Evolutionary conservation across 345 rosid species (phyloP).

Genomic region (Eucalyptus paniculata): DNA sequence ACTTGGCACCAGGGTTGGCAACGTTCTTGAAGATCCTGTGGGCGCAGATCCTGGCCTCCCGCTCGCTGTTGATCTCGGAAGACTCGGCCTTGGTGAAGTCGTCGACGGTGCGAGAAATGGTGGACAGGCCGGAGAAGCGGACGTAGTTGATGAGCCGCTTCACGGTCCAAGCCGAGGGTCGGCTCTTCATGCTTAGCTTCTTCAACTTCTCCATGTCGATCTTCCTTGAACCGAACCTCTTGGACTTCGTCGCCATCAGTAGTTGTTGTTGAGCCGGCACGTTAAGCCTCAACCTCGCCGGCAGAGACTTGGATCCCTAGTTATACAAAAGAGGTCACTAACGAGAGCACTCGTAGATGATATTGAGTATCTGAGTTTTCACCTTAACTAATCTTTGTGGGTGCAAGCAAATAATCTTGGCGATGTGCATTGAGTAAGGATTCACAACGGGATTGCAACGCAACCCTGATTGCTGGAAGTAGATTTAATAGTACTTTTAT

Average conservation of each 20-base stretch:
- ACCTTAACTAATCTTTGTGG: not conserved
- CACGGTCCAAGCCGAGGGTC: conserved; percentile 35
- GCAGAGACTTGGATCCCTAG: conserved; percentile 1
- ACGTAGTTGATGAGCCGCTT: conserved; percentile 30
- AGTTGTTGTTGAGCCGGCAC: not conserved
- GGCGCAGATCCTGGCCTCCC: conserved; percentile 38
- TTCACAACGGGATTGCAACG: not conserved
- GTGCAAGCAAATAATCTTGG: not conserved
- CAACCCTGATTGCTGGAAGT: not conserved
- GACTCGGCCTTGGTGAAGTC: conserved; percentile 19
- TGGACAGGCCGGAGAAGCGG: conserved; percentile 30
- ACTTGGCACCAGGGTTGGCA: conserved; percentile 41
- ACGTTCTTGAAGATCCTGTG: conserved; percentile 41
- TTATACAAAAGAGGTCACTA: not conserved
- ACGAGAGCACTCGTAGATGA: not conserved
- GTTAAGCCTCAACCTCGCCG: not conserved
- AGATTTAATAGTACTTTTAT: not conserved
- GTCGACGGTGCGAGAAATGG: conserved; percentile 36
- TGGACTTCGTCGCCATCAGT: not conserved
- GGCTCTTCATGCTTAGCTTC: conserved; percentile 20
- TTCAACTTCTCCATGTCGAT: conserved; percentile 38
- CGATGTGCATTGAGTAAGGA: not conserved
- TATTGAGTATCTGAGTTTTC: not conserved
- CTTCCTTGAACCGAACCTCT: conserved; percentile 7
- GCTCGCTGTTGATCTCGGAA: conserved; percentile 31